These are phyloP conservation scores for Castanopsis chinensis DNA, from an alignment of 306 rosid species.

Conservation along the genomic window DNA sequence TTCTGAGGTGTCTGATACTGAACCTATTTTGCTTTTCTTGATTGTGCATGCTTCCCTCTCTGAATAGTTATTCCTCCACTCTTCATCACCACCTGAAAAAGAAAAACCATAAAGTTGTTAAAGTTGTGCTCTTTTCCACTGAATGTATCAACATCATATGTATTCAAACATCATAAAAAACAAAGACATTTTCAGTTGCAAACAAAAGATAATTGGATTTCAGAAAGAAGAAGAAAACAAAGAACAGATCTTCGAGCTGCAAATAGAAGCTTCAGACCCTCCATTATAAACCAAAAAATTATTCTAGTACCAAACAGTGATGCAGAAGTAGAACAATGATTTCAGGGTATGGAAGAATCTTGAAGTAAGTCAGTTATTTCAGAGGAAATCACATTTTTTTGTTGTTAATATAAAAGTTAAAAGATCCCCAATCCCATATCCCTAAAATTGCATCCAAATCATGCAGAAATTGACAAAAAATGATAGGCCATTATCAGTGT, in stretches of 20 bases:
- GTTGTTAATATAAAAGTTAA: conserved; percentile 3
- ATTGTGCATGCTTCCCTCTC: conserved; percentile 78
- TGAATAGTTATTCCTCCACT: conserved; percentile 75
- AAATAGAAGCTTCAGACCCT: conserved; percentile 15
- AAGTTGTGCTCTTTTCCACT: conserved; percentile 65
- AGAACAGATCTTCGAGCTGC: conserved; percentile 53
- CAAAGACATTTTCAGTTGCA: neutral
- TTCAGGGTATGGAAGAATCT: conserved; percentile 16
- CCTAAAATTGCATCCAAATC: conserved; percentile 30
- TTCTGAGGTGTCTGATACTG: conserved; percentile 42
- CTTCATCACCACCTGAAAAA: conserved; percentile 91
- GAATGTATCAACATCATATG: conserved; percentile 38
- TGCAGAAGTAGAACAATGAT: conserved; percentile 25
- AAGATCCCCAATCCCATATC: conserved; percentile 29
- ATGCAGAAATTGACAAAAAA: conserved; percentile 23
- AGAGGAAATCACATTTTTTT: conserved; percentile 22
- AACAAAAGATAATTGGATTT: conserved; percentile 1
- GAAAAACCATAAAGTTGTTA: conserved; percentile 54
- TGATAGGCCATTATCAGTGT: conserved; percentile 28
- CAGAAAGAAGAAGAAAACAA: conserved; percentile 44
- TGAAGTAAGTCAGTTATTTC: neutral
- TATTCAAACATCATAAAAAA: conserved; percentile 26
- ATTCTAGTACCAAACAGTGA: conserved; percentile 21
- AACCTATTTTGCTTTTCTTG: conserved; percentile 96
- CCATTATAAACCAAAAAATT: conserved; percentile 18